These are phyloP conservation scores for Candida endomychidarum DNA, from an alignment of 805 yeast species.

Conservation along the genomic window DNA sequence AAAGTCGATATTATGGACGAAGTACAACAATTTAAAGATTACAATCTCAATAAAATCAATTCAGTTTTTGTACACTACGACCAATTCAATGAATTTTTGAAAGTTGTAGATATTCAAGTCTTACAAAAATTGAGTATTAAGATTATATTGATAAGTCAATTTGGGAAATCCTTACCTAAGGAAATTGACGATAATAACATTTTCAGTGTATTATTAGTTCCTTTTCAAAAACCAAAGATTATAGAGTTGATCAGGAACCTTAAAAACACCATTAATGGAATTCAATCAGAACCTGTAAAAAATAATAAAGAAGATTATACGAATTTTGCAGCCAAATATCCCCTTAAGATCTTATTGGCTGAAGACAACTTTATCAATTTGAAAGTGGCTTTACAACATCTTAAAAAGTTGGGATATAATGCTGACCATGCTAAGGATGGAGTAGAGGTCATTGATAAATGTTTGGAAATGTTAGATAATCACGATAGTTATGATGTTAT, in stretches of 20 bases:
- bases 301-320: neutral
- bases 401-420: constrained; percentile 48
- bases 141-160: constrained; percentile 27
- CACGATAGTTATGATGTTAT: constrained; percentile 47
- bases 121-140: constrained; percentile 1
- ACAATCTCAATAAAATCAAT: constrained; percentile 12
- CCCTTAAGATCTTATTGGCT: constrained; percentile 51
- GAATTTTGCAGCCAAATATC: constrained; percentile 22
- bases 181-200: constrained; percentile 21
- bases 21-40: constrained; percentile 15
- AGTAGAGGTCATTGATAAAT: constrained; percentile 40
- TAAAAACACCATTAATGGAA: neutral
- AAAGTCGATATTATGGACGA: constrained; percentile 24
- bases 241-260: constrained; percentile 12
- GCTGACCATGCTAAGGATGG: constrained; percentile 57
- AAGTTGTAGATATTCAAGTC: neutral
- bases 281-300: neutral
- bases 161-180: constrained; percentile 28
- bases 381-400: constrained; percentile 51
- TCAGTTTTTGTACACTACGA: constrained; percentile 24
- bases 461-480: constrained; percentile 25
- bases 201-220: constrained; percentile 27
- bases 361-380: constrained; percentile 54
- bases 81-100: constrained; percentile 15
- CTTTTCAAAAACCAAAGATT: constrained; percentile 28